Evolutionary conservation across 116 monocot genomes (phyloP).

Genomic region (Papilionanthe hybrid): DNA sequence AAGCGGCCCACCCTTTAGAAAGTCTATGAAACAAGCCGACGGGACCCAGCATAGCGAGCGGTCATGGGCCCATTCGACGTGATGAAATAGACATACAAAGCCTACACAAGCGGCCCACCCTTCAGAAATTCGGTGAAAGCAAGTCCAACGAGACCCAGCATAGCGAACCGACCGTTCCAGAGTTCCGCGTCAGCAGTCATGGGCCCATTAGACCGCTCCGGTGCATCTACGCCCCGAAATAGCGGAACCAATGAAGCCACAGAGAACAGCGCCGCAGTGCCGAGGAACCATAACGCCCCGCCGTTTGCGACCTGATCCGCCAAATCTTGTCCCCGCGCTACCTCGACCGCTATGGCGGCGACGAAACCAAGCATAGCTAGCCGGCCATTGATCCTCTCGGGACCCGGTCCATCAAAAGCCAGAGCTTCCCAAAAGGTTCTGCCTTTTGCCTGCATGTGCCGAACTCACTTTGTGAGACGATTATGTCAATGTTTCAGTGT

Average conservation of each 20-base stretch:
- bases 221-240: slow-evolving; percentile 40
- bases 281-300: slow-evolving; percentile 53
- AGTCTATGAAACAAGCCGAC: too few species aligned
- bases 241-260: slow-evolving; percentile 63
- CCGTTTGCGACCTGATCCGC: slow-evolving; percentile 47
- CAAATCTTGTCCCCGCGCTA: slow-evolving; percentile 37
- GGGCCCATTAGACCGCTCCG: slow-evolving; percentile 33
- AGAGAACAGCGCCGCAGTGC: slow-evolving; percentile 33
- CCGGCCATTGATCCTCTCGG: slow-evolving; percentile 80
- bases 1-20: too few species aligned
- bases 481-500: too few species aligned
- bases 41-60: too few species aligned
- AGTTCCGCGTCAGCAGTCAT: slow-evolving; percentile 61
- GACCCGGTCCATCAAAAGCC: slow-evolving; percentile 70
- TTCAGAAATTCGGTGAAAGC: slow-evolving; percentile 68
- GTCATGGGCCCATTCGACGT: too few species aligned
- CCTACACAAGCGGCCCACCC: slow-evolving; percentile 52
- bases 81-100: background rate
- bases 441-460: slow-evolving; percentile 5
- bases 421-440: slow-evolving; percentile 51
- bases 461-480: background rate
- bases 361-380: slow-evolving; percentile 77
- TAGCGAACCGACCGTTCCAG: slow-evolving; percentile 76
- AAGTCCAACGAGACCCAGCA: slow-evolving; percentile 64
- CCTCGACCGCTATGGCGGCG: slow-evolving; percentile 55